Conservation (phyloP, 805 yeast genomes). For the Lachancea quebecensis region DNA sequence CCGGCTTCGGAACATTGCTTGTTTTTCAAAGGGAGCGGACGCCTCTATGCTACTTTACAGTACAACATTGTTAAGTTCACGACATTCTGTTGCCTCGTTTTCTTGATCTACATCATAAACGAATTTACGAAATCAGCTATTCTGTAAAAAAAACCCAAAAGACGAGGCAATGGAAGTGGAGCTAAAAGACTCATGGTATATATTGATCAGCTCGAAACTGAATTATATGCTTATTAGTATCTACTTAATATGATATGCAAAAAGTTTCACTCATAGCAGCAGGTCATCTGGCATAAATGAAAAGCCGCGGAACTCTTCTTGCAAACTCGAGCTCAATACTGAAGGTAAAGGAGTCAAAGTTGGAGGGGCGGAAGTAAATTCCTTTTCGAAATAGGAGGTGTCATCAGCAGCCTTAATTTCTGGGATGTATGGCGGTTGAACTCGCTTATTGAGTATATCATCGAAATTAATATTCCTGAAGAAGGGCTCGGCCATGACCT, state of each 20-base stretch:
- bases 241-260: too few species aligned
- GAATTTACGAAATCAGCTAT: too few species aligned
- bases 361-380: constrained; percentile 91
- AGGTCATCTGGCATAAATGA: constrained; percentile 70
- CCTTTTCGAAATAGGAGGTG: constrained; percentile 87
- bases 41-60: neutral
- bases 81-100: neutral
- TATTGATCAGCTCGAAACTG: too few species aligned
- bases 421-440: constrained; percentile 87
- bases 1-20: constrained; percentile 32
- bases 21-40: neutral
- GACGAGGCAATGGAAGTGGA: too few species aligned
- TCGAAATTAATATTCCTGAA: constrained; percentile 87
- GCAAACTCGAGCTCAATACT: constrained; percentile 75
- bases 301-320: constrained; percentile 96
- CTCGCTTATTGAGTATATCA: constrained; percentile 62
- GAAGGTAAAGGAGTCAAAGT: constrained; percentile 92
- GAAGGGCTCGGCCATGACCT: constrained; percentile 92
- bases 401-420: constrained; percentile 83
- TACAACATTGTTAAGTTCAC: neutral
- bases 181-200: too few species aligned
- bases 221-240: too few species aligned
- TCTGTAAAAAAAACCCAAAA: too few species aligned
- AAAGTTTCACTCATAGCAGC: constrained; percentile 19
- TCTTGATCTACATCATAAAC: neutral